These are phyloP conservation scores for Neoscytalidium dimidiatum DNA, from an alignment of 2,329 filamentous ascomycete genomes.

Conservation along the genomic window DNA sequence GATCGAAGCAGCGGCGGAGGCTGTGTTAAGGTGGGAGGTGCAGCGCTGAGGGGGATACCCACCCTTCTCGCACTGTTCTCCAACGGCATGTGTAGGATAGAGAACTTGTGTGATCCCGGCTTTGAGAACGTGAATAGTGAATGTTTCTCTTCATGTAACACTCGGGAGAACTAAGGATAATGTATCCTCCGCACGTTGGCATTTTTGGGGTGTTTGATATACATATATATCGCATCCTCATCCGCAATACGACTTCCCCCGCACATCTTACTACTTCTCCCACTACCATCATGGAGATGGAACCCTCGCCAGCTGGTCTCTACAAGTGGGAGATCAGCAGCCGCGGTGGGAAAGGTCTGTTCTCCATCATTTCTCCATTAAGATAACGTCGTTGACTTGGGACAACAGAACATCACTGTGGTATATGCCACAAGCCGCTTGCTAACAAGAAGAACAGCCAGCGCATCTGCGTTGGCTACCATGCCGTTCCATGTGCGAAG, in stretches of 20 bases:
- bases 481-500: slow-evolving; percentile 45
- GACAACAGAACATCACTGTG: slow-evolving; percentile 50
- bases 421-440: slow-evolving; percentile 47
- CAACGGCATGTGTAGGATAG: no score
- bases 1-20: not conserved
- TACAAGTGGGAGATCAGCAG: not conserved
- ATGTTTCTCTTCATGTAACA: no score
- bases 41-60: not conserved
- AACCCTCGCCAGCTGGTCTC: no score
- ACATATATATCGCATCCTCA: no score
- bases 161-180: no score
- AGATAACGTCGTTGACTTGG: not conserved
- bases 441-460: not conserved
- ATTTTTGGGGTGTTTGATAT: no score
- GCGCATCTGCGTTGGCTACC: not conserved
- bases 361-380: not conserved
- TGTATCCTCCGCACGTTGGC: no score
- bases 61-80: not conserved
- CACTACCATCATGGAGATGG: no score
- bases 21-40: not conserved
- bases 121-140: no score
- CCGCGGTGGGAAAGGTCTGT: not conserved
- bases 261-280: no score
- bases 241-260: no score
- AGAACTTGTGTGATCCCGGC: no score